Evolutionary conservation across 2,329 filamentous ascomycete species (phyloP), one percentile per base, ranked within the genome.

Genomic region (Grosmannia clavigera): DNA sequence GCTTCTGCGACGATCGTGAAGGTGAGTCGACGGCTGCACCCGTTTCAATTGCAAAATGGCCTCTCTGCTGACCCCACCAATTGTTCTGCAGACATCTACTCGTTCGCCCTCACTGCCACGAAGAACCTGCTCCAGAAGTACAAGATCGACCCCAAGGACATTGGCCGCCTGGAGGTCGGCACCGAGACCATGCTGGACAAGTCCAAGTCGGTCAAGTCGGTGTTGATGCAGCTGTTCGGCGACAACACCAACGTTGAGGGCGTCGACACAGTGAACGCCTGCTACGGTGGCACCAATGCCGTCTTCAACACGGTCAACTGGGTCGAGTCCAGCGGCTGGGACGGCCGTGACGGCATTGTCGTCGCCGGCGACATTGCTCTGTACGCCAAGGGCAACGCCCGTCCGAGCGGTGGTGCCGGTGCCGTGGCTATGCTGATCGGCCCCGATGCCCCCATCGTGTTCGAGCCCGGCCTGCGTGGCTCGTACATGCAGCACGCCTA

Each of bases 171-270:
- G 69, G 88, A 92, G 77, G 88, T 92, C 69, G 88, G 88, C 69
- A 92, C 88, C 59, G 88, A 92, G 81, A 92, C 88, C 65, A 78
- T 92, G 60, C 78, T 92, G 70, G 88, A 92, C 81, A 92, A 92
- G 80, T 92, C 88, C 72, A 92, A 92, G 81, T 92, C 88, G 54
- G 88, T 92, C 77, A 92, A 92, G 82, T 87, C 87, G 35, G 87
- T 92, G 64, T 77, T 92, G 65, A 92, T 92, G 88, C 88, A 92
- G 78, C 80, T 92, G 54, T 91, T 92, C 68, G 82, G 85, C 70
- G 86, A 88, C 68, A 92, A 92, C 78, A 87, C 84, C 76, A 91
- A 88, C 77, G 78, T 92, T 63, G 88, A 92, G 77, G 88, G 88
- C 73, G 81, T 92, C 58, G 88, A 92, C 75, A 90, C 85, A 60